Evolutionary conservation across 495 filamentous ascomycete species (phyloP).

Genomic region (Penicillium turbatum): DNA sequence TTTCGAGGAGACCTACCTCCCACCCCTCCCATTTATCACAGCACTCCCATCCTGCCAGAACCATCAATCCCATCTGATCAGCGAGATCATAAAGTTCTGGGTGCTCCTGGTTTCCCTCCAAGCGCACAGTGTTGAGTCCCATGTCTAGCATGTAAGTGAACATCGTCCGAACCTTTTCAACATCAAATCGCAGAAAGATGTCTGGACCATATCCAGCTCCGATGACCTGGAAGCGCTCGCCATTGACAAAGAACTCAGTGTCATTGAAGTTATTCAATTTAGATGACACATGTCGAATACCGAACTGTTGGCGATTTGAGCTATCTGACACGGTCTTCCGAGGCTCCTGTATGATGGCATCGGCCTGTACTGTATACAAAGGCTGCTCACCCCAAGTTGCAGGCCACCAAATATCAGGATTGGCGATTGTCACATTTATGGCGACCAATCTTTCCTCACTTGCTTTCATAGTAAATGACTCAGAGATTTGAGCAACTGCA

Average conservation of each 20-base stretch:
- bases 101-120: conserved; percentile 65
- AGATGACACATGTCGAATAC: conserved; percentile 52
- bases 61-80: conserved; percentile 56
- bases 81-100: conserved; percentile 55
- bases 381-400: conserved; percentile 70
- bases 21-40: conserved; percentile 68
- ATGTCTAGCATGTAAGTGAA: conserved; percentile 52
- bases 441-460: conserved; percentile 36
- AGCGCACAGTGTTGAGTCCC: conserved; percentile 57
- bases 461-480: conserved; percentile 36
- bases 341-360: conserved; percentile 26
- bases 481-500: conserved; percentile 17
- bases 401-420: conserved; percentile 74
- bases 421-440: conserved; percentile 36
- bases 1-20: conserved; percentile 26
- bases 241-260: conserved; percentile 53
- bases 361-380: conserved; percentile 54
- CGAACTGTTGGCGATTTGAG: conserved; percentile 38
- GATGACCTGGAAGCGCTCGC: conserved; percentile 53
- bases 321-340: conserved; percentile 39
- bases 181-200: conserved; percentile 57
- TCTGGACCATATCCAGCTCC: conserved; percentile 59
- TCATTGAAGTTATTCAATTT: conserved; percentile 51
- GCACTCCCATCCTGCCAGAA: conserved; percentile 63
- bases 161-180: conserved; percentile 38